These are phyloP conservation scores for Fusarium beomiforme DNA, from an alignment of 2,329 filamentous ascomycete genomes.

Conservation along the genomic window DNA sequence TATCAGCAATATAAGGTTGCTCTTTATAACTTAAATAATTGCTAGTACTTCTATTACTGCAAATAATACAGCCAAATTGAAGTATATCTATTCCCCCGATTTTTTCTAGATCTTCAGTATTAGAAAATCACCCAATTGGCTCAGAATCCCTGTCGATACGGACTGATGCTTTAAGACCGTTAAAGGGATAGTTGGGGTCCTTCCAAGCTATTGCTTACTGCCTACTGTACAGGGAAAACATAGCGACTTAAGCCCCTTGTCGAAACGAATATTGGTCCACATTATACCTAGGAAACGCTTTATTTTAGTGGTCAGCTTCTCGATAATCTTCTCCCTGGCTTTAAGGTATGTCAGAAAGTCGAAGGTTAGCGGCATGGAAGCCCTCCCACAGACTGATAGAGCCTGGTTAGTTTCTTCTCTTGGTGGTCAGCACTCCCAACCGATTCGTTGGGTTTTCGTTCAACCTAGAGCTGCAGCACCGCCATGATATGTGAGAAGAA, in stretches of 20 bases:
- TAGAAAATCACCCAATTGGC: neutral
- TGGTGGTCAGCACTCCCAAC: slow-evolving; percentile 8
- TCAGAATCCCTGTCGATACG: no score
- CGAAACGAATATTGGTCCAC: slow-evolving; percentile 2
- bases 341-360: neutral
- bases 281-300: neutral
- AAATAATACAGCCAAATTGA: no score
- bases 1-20: no score
- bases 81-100: no score
- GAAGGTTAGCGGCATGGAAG: neutral
- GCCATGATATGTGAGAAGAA: neutral
- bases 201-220: slow-evolving; percentile 11
- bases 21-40: no score
- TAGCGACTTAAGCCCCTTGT: slow-evolving; percentile 6
- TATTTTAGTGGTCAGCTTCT: neutral
- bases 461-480: slow-evolving; percentile 1
- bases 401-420: neutral
- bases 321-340: neutral
- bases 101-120: no score
- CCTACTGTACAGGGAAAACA: neutral
- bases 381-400: neutral
- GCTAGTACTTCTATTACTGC: no score
- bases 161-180: no score
- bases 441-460: neutral
- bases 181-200: neutral